phyloP scores from a whole-genome alignment of 2,329 filamentous ascomycete genomes.

The Trichoderma asperellum region DNA sequence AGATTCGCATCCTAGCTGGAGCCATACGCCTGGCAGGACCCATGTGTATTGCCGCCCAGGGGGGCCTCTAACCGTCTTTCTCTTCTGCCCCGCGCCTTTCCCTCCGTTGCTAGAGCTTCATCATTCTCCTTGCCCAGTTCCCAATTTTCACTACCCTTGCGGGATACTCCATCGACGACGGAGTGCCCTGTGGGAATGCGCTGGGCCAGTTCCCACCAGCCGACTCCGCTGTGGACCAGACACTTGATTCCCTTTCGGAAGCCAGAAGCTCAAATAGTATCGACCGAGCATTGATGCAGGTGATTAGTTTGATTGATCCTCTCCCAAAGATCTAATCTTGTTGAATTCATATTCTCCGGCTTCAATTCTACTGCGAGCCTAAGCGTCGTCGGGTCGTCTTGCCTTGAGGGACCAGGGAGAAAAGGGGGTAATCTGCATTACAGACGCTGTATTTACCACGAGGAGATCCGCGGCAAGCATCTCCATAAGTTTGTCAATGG shows the following conservation, averaged over 20 bases:
- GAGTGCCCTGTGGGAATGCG: constrained; percentile 24
- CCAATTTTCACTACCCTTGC: constrained; percentile 23
- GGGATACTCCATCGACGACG: constrained; percentile 25
- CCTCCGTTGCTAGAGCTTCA: constrained; percentile 26
- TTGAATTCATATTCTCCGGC: constrained; percentile 22
- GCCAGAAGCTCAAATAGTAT: constrained; percentile 26
- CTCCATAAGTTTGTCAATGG: constrained; percentile 15
- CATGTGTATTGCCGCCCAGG: constrained; percentile 28
- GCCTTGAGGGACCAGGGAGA: constrained; percentile 1
- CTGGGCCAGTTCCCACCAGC: constrained; percentile 28
- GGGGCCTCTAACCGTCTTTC: constrained; percentile 28
- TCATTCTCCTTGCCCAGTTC: constrained; percentile 22
- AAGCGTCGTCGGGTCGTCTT: constrained; percentile 5
- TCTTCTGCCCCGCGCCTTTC: constrained; percentile 29
- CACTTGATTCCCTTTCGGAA: constrained; percentile 25
- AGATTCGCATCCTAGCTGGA: constrained; percentile 29
- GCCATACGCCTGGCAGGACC: constrained; percentile 23
- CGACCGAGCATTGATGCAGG: constrained; percentile 28
- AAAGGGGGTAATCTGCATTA: constrained; percentile 10
- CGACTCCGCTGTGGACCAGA: constrained; percentile 29
- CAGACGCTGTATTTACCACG: constrained; percentile 1
- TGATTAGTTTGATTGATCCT: constrained; percentile 28
- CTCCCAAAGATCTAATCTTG: constrained; percentile 28
- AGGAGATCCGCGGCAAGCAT: constrained; percentile 13
- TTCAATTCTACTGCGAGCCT: constrained; percentile 15